Evolutionary conservation across 2,329 filamentous ascomycete genomes (phyloP), one percentile per base, ranked within the genome.

Genomic region (Pseudopyricularia cyperi): DNA sequence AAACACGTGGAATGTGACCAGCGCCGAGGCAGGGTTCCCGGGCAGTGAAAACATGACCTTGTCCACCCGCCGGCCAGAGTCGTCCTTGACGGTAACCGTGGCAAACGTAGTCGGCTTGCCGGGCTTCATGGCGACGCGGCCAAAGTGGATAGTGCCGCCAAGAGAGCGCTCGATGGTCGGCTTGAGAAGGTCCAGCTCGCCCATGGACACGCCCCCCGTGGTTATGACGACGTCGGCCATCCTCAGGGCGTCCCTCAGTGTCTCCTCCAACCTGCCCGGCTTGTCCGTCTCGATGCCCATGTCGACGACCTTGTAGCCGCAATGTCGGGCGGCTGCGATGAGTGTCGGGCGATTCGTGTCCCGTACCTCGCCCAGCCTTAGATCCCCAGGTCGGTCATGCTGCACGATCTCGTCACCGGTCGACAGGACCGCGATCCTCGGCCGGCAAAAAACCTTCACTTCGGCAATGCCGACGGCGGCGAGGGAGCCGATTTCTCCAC

Each of bases 51-150:
- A 98, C 57, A 98, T 80, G 53, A 84, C 75, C 62, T 87, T 89
- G 1, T 70, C 71, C 24, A 80, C 66, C 46, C 82, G 75, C 39
- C 77, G 71, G 19, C 82, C 79, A n/a, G 28, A 44, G 55, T 77
- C 76, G 54, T 79, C 72, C 65, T 82, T 83, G 37, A 77, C 72
- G 1, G 87, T 83, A 0, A 97, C 77, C 0, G 89, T 96, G 2
- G 93, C 93, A 65, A 98, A 98, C 0, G 93, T 98, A 0, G 90
- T 96, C 2, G 93, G 93, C 68, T 97, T 98, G 4, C 93, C 93
- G 0, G 93, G 93, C 71, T 98, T 98, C 93, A 98, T 97, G 52
- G 85, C 80, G 3, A 98, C 93, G 3, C 93, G 85, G 24, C 93
- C 93, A 60, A 98, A 98, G 67, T 96, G 93, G 58, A 98, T 95